Base-by-base conservation (phyloP, 176 grass and related monocot species). In the Musa acuminata region DNA sequence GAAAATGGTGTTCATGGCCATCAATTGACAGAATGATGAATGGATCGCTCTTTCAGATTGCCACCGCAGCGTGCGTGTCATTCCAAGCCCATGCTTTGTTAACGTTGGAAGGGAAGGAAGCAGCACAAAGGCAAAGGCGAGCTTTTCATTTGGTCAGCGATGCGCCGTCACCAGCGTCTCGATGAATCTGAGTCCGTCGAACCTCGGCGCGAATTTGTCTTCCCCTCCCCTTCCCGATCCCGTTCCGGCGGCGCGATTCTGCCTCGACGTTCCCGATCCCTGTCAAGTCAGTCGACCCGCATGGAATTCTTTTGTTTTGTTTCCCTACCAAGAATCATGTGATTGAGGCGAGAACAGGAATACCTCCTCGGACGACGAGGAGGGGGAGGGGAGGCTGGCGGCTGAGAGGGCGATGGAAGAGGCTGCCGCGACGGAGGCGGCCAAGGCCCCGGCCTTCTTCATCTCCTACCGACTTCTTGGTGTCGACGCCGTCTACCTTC, bases 91-190 rank as follows among this genome's bases (percentile, higher is more conserved):
- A 35, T 35, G 3, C 29, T 35, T 5, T 35, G 29, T 0, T 29
- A 35, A 35, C 29, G 29, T 35, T 35, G 3, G 29, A 35, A 35
- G 29, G 3, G 29, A 35, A 35, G 29, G 29, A 35, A 35, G 3
- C 29, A 35, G 3, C 29, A 35, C 29, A 35, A 35, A 35, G 29
- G 29, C 29, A 35, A 2, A 35, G 29, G 29, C 29, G 29, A 5
- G 3, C 29, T 35, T 4, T 35, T 35, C 29, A 0, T 3, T 35
- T 35, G 3, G 13, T 74, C 52, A 74, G 2, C 72, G 51, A 74
- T 74, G 72, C 53, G 72, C 72, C 22, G 72, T 74, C 53, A 74
- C 72, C 51, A 74, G 72, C 1, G 72, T 74, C 53, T 74, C 72
- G 52, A 74, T 74, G 53, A 74, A 74, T n/a, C 72, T 58, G 24